Percentiles rank a stretch among this genome's conserved stretches.
Evolutionary conservation across 768 basidiomycete genomes (phyloP).

Genomic region (Macrolepiota albuminosa): DNA sequence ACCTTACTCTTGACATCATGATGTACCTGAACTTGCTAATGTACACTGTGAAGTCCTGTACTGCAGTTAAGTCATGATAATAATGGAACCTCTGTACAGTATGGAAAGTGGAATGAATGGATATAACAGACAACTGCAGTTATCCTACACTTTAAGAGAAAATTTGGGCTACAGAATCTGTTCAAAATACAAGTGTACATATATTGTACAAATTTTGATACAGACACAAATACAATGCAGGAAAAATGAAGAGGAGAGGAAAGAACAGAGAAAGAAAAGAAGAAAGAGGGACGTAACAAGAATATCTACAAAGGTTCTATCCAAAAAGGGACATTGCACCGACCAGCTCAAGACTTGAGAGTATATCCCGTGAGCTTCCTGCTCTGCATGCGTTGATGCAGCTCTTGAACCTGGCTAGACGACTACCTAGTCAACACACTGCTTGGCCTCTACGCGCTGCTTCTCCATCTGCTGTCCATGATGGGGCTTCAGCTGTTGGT

Average conservation of each 20-base stretch:
- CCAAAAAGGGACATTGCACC: neutral
- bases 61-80: neutral
- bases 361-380: slow-evolving; percentile 10
- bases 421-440: too few species aligned
- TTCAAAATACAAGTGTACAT: neutral
- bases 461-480: slow-evolving; percentile 14
- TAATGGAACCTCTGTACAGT: neutral
- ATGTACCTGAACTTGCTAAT: neutral
- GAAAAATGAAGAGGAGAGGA: neutral
- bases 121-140: neutral
- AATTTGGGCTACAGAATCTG: neutral
- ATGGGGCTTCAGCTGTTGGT: slow-evolving; percentile 13
- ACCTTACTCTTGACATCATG: neutral
- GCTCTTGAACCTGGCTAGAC: slow-evolving; percentile 30
- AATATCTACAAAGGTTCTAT: neutral
- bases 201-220: neutral
- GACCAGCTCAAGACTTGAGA: neutral
- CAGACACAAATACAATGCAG: neutral
- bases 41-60: neutral
- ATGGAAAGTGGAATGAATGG: too few species aligned
- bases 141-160: neutral
- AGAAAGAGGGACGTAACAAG: neutral
- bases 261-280: neutral
- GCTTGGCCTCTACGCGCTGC: slow-evolving; percentile 10
- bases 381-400: slow-evolving; percentile 19